phyloP scores from a whole-genome alignment of 106 monocot genomes.

The Acorus gramineus region DNA sequence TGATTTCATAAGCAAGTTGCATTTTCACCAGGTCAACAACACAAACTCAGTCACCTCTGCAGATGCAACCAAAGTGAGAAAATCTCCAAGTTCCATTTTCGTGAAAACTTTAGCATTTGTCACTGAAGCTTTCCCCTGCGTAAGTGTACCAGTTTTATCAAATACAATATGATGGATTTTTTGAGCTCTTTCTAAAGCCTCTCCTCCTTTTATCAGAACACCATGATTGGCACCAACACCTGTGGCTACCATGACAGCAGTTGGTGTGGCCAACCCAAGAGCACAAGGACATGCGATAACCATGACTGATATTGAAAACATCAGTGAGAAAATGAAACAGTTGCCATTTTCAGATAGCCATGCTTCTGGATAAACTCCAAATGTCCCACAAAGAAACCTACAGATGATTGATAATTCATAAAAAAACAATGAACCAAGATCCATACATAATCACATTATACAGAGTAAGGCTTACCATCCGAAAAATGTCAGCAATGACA shows the following conservation, averaged over 20 bases:
- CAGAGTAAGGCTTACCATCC: conserved; percentile 45
- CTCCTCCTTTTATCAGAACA: conserved; percentile 90
- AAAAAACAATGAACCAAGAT: conserved; percentile 8
- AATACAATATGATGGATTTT: conserved; percentile 65
- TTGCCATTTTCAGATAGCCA: conserved; percentile 70
- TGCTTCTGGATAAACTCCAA: conserved; percentile 72
- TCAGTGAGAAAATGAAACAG: conserved; percentile 90
- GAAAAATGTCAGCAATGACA: conserved; percentile 74
- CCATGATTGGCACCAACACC: conserved; percentile 89
- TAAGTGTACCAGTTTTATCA: conserved; percentile 95
- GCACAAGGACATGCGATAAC: conserved; percentile 99
- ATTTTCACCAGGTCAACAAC: background rate
- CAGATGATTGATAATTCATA: background rate
- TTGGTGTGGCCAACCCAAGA: conserved; percentile 93
- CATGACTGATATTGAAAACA: conserved; percentile 95
- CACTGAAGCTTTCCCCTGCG: conserved; percentile 80
- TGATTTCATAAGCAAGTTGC: background rate
- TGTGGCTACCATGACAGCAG: conserved; percentile 99
- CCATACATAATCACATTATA: background rate
- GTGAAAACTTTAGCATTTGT: conserved; percentile 51
- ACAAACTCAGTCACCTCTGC: conserved; percentile 55
- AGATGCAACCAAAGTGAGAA: conserved; percentile 83
- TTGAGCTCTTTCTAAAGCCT: conserved; percentile 92
- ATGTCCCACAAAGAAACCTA: conserved; percentile 80
- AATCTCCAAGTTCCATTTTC: conserved; percentile 63